Conservation (phyloP, 176 grass and related monocot species). For the Lolium perenne region DNA sequence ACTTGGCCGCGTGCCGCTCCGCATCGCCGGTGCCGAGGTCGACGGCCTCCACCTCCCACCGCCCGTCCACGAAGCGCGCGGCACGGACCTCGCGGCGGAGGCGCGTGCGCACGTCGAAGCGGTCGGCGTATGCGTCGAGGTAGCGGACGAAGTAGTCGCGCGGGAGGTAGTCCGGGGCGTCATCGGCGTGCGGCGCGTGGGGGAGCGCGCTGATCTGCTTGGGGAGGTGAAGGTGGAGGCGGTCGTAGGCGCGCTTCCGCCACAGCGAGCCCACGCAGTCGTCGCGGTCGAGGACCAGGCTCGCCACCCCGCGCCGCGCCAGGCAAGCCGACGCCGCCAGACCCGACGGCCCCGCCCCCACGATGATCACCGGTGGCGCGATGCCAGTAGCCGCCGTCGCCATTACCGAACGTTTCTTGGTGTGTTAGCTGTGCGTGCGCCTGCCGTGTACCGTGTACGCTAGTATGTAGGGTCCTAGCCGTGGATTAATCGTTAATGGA, state of each 20-base stretch:
- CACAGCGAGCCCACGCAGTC: conserved; percentile 19
- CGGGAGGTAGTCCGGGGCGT: background rate
- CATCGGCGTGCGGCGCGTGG: background rate
- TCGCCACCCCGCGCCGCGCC: background rate
- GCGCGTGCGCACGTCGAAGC: conserved; percentile 5
- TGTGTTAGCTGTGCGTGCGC: background rate
- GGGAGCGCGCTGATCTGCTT: background rate
- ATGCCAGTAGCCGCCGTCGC: background rate
- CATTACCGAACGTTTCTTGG: background rate
- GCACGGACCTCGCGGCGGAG: conserved; percentile 5
- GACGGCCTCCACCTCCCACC: background rate
- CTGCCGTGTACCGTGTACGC: too few species aligned
- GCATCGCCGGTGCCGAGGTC: background rate
- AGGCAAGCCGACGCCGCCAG: conserved; percentile 1
- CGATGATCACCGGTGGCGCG: conserved; percentile 11
- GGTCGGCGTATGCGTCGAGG: background rate
- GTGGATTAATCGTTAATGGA: too few species aligned
- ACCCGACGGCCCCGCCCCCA: background rate
- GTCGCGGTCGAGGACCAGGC: background rate
- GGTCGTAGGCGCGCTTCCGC: conserved; percentile 22
- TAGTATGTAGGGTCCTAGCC: too few species aligned
- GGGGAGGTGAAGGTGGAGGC: conserved; percentile 20
- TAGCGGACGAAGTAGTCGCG: conserved; percentile 16
- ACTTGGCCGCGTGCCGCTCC: background rate
- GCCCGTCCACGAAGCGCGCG: background rate